phyloP scores from a whole-genome alignment of 176 grass and related monocot species.

The Chrysopogon serrulatus region DNA sequence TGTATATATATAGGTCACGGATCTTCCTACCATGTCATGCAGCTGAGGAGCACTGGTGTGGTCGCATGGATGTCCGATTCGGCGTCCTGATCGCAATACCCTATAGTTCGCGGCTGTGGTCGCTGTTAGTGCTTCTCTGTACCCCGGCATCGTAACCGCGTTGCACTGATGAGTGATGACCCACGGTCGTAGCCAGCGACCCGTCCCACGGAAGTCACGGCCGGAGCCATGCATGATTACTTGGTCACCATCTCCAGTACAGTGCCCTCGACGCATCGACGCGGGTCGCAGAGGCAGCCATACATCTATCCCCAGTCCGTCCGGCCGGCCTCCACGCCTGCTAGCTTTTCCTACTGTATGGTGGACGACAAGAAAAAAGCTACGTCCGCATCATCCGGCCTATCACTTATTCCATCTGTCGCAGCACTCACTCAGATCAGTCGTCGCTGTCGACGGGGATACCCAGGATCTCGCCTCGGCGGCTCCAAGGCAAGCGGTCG shows the following conservation, averaged over 20 bases:
- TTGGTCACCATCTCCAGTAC: background rate
- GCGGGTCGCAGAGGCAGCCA: background rate
- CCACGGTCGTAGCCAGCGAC: no score
- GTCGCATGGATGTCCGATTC: background rate
- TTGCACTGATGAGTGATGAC: background rate
- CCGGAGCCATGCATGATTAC: background rate
- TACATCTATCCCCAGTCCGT: background rate
- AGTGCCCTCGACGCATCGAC: background rate
- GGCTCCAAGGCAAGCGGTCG: background rate
- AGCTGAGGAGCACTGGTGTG: background rate
- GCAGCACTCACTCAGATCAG: background rate
- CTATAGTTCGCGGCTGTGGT: background rate
- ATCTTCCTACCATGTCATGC: background rate
- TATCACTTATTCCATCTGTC: background rate
- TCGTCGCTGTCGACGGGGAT: no score
- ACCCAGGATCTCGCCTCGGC: no score
- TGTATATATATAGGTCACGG: background rate
- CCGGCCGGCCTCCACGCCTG: background rate
- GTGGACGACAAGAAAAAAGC: constrained; percentile 32
- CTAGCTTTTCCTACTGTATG: background rate
- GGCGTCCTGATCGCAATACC: background rate
- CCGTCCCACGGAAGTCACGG: background rate
- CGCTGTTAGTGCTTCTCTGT: background rate
- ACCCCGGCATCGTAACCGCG: background rate
- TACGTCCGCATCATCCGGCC: background rate